These are phyloP conservation scores for Sporothrix mexicana DNA, from an alignment of 2,329 filamentous ascomycete species.

Conservation along the genomic window DNA sequence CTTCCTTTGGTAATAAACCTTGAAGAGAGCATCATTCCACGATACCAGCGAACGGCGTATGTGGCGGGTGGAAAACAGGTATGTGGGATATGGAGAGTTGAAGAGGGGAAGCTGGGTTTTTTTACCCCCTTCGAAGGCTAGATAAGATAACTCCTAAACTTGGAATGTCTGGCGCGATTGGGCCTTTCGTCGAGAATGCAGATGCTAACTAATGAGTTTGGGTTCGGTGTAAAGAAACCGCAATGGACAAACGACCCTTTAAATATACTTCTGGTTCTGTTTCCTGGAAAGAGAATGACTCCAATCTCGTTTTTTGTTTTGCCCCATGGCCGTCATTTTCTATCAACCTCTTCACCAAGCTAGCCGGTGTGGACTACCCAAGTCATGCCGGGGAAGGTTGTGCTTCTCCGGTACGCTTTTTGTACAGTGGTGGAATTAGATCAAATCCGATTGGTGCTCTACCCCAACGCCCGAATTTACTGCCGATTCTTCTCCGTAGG, in stretches of 20 bases:
- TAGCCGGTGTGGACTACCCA: not conserved
- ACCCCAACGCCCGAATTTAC: not conserved
- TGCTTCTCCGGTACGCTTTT: conserved; percentile 23
- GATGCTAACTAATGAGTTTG: not conserved
- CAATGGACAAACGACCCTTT: not conserved
- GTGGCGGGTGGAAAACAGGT: not conserved
- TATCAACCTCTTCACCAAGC: not conserved
- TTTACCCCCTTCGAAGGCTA: not conserved
- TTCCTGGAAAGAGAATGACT: not conserved
- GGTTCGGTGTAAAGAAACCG: too few relatives aligned
- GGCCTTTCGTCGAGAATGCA: not conserved
- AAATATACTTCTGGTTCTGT: not conserved
- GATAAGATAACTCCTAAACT: conserved; percentile 23
- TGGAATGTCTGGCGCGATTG: too few relatives aligned
- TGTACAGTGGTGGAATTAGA: conserved; percentile 26
- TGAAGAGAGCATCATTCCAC: conserved; percentile 32
- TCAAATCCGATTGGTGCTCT: conserved; percentile 32
- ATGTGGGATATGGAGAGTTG: not conserved
- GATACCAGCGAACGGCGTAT: not conserved
- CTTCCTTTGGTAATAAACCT: conserved; percentile 20
- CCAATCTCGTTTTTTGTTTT: conserved; percentile 1
- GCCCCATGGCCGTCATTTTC: not conserved
- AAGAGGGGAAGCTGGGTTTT: not conserved
- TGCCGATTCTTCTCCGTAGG: not conserved
- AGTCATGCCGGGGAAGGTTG: conserved; percentile 25